phyloP scores from a whole-genome alignment of 345 rosid genomes.

The Theobroma cacao region DNA sequence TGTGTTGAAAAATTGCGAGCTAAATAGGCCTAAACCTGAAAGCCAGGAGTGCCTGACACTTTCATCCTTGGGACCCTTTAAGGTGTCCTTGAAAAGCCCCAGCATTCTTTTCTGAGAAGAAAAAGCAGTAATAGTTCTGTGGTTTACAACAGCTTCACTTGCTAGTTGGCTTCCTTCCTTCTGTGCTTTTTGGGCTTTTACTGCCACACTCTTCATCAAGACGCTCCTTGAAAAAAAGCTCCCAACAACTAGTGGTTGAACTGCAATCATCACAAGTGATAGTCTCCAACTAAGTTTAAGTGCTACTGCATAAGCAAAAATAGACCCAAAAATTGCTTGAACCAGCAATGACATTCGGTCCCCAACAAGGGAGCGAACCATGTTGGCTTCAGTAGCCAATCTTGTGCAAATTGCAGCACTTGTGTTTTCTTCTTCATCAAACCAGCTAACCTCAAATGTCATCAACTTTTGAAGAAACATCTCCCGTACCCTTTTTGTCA shows the following conservation, averaged over 20 bases:
- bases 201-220: slow-evolving; percentile 59
- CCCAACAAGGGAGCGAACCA: slow-evolving; percentile 57
- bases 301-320: slow-evolving; percentile 46
- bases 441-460: slow-evolving; percentile 68
- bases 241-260: slow-evolving; percentile 58
- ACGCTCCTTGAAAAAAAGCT: slow-evolving; percentile 51
- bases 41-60: slow-evolving; percentile 51
- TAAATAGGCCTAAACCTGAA: slow-evolving; percentile 56
- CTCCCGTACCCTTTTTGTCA: slow-evolving; percentile 62
- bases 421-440: slow-evolving; percentile 61
- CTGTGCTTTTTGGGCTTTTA: slow-evolving; percentile 61
- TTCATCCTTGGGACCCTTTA: slow-evolving; percentile 57
- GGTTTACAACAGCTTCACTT: slow-evolving; percentile 64
- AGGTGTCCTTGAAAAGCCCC: slow-evolving; percentile 47
- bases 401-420: slow-evolving; percentile 67
- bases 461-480: slow-evolving; percentile 45
- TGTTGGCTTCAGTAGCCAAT: slow-evolving; percentile 58
- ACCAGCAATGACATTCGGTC: slow-evolving; percentile 62
- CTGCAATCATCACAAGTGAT: slow-evolving; percentile 55
- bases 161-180: slow-evolving; percentile 72
- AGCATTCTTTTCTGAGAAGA: slow-evolving; percentile 63
- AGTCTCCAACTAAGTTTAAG: slow-evolving; percentile 57
- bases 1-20: slow-evolving; percentile 60
- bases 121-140: slow-evolving; percentile 70
- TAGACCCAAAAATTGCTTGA: slow-evolving; percentile 55